These are phyloP conservation scores for Beauveria australis DNA, from an alignment of 2,329 filamentous ascomycete genomes.

Conservation along the genomic window DNA sequence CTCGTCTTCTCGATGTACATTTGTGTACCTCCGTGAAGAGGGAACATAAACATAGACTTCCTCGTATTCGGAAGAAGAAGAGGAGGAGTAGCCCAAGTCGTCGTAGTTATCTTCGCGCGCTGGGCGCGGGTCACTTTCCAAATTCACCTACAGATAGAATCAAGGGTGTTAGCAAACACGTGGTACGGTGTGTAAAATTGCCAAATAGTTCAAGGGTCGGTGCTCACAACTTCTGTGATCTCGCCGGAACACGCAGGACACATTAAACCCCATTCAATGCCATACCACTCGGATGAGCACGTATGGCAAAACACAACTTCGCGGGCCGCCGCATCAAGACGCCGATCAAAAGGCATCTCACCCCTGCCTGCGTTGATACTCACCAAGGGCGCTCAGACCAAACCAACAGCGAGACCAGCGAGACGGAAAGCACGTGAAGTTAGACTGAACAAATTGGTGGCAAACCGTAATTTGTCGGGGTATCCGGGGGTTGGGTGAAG, in stretches of 20 bases:
- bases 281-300: constrained; percentile 75
- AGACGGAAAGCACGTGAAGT: constrained; percentile 48
- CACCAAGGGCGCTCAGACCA: constrained; percentile 48
- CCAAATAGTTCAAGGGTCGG: not conserved
- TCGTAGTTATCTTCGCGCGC: constrained; percentile 13
- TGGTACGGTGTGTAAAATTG: too few species aligned
- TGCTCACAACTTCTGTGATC: constrained; percentile 74
- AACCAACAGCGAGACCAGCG: constrained; percentile 48
- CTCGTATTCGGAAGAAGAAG: too few species aligned
- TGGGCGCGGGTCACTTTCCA: constrained; percentile 55
- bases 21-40: not conserved
- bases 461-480: not conserved
- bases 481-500: not conserved
- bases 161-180: not conserved
- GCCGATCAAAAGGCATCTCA: constrained; percentile 27
- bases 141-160: constrained; percentile 34
- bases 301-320: constrained; percentile 82
- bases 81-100: not conserved
- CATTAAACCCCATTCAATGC: constrained; percentile 55
- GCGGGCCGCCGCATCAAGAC: constrained; percentile 44
- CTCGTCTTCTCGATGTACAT: constrained; percentile 20
- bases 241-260: constrained; percentile 76
- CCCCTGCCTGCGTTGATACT: constrained; percentile 41
- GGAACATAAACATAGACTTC: too few species aligned
- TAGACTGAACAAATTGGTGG: constrained; percentile 31